Evolutionary conservation across 148 eudicot genomes (phyloP).

Genomic region (Dysphania ambrosioides): DNA sequence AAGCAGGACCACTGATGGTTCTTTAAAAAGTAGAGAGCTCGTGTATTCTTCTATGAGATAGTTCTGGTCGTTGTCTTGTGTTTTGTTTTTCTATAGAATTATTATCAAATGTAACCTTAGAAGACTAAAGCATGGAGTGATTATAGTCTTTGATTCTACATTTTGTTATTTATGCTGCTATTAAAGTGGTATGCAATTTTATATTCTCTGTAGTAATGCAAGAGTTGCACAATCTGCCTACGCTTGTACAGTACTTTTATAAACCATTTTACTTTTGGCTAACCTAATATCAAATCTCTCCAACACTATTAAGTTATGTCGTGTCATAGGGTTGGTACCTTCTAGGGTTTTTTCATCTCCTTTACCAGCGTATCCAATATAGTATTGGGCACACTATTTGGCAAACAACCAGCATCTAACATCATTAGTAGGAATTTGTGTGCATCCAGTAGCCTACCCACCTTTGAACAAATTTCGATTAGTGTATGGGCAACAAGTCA

Average conservation of each 20-base stretch:
- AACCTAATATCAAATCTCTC: background rate
- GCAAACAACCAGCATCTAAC: slow-evolving; percentile 83
- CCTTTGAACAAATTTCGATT: slow-evolving; percentile 64
- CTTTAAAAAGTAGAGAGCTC: background rate
- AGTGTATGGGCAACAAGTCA: too few species aligned
- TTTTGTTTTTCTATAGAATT: background rate
- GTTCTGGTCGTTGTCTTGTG: background rate
- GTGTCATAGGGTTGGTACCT: too few species aligned
- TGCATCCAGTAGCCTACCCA: slow-evolving; percentile 64
- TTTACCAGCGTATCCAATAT: slow-evolving; percentile 63
- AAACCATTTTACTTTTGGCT: background rate
- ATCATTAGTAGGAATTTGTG: slow-evolving; percentile 69
- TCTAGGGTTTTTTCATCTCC: slow-evolving; percentile 64
- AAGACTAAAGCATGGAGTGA: background rate
- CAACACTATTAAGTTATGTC: too few species aligned
- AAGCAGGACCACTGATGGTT: background rate
- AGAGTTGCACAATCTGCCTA: background rate
- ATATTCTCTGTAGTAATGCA: too few species aligned
- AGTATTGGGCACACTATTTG: slow-evolving; percentile 76
- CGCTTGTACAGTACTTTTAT: too few species aligned
- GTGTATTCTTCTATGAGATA: background rate
- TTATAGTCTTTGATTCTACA: too few species aligned
- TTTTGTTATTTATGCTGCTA: background rate
- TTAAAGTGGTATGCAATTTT: background rate
- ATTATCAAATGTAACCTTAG: background rate